Evolutionary conservation across 2,329 filamentous ascomycete species (phyloP).

Genomic region (Madurella mycetomatis): DNA sequence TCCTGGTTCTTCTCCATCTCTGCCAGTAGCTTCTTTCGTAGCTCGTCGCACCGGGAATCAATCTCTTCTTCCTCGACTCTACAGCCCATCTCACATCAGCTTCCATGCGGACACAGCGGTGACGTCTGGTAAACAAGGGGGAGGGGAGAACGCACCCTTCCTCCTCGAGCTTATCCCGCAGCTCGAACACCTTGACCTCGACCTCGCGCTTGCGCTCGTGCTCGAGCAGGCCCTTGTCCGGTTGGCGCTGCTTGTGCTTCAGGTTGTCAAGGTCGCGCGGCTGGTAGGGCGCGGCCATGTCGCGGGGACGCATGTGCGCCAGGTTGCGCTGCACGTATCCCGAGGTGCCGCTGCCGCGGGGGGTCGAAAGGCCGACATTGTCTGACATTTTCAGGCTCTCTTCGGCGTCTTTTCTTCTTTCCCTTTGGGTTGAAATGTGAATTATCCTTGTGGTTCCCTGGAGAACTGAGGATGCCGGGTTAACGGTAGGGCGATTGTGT

Average conservation of each 20-base stretch:
- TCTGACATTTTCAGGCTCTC: conserved; percentile 67
- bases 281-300: conserved; percentile 72
- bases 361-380: conserved; percentile 93
- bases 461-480: not conserved
- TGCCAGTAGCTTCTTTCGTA: conserved; percentile 59
- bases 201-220: conserved; percentile 89
- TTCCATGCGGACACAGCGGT: conserved; percentile 1
- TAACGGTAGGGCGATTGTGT: not conserved
- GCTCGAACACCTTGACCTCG: conserved; percentile 88
- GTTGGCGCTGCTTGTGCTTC: conserved; percentile 74
- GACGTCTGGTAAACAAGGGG: not conserved
- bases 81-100: not conserved
- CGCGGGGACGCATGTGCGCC: conserved; percentile 80
- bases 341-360: conserved; percentile 90
- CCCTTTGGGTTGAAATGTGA: not conserved
- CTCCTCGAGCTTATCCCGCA: conserved; percentile 88
- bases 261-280: conserved; percentile 63
- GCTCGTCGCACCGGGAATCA: conserved; percentile 64
- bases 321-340: conserved; percentile 97
- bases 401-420: not conserved
- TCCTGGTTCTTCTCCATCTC: conserved; percentile 43
- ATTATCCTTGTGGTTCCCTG: not conserved
- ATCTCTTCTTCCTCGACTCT: conserved; percentile 88
- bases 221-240: conserved; percentile 88
- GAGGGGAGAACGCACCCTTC: conserved; percentile 57